These are phyloP conservation scores for grape (Vitis vinifera) DNA, from an alignment of 164 flowering plant species.

Conservation along the genomic window DNA sequence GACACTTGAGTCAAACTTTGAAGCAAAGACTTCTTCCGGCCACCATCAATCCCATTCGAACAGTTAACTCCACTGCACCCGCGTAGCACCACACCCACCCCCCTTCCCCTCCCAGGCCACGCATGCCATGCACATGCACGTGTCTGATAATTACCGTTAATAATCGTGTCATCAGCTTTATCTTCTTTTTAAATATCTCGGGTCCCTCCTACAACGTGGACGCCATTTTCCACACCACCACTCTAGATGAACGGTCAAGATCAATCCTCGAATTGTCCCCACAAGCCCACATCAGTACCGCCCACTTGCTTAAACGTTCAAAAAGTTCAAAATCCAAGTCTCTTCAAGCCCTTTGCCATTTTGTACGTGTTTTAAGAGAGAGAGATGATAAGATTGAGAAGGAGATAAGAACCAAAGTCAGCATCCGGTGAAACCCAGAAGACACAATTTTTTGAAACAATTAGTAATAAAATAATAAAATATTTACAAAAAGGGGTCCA, in stretches of 20 bases:
- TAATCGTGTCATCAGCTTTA: no score
- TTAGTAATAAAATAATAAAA: not conserved
- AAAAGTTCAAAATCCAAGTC: not conserved
- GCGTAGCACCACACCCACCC: no score
- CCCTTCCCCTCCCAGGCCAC: not conserved
- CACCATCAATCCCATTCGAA: not conserved
- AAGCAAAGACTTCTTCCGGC: not conserved
- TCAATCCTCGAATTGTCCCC: no score
- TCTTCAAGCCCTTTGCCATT: not conserved
- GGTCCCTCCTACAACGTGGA: no score
- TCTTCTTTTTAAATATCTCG: no score
- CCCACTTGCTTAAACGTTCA: not conserved
- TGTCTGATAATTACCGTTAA: not conserved
- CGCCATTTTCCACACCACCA: no score
- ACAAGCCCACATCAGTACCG: not conserved
- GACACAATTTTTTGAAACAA: no score
- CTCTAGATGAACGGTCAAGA: no score
- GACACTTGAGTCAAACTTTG: not conserved
- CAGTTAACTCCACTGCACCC: not conserved
- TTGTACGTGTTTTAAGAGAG: no score
- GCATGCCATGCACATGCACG: not conserved
- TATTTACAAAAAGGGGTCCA: slow-evolving; percentile 4
- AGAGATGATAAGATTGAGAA: slow-evolving; percentile 21
- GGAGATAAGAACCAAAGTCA: slow-evolving; percentile 27
- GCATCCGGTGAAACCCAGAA: slow-evolving; percentile 1